Evolutionary conservation across 345 rosid species (phyloP).

Genomic region (Balakata baccata): DNA sequence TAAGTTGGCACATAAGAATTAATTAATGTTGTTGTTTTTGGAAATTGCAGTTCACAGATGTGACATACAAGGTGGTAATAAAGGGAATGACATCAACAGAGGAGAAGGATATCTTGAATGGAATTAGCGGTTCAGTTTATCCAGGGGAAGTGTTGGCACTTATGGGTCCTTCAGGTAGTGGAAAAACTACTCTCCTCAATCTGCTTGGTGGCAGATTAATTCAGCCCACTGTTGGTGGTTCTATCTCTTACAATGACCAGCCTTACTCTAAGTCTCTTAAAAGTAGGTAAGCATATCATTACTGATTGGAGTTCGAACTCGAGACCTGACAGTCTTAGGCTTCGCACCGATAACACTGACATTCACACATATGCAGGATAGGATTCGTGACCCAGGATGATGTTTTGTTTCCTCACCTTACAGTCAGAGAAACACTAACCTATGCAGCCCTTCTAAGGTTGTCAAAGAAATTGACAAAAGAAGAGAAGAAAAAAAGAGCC

Average conservation of each 20-base stretch:
- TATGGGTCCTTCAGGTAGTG: constrained; percentile 99
- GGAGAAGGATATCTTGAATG: constrained; percentile 74
- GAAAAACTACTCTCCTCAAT: constrained; percentile 82
- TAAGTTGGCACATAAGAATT: too few relatives aligned
- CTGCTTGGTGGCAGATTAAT: constrained; percentile 71
- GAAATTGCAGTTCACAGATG: constrained; percentile 65
- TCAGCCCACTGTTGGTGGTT: constrained; percentile 52
- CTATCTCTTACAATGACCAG: constrained; percentile 77
- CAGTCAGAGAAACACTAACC: constrained; percentile 85
- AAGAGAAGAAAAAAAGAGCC: constrained; percentile 76
- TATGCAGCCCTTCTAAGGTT: constrained; percentile 78
- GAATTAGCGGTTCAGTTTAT: constrained; percentile 69
- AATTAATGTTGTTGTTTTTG: not conserved
- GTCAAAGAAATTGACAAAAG: constrained; percentile 63
- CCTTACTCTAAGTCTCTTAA: constrained; percentile 77
- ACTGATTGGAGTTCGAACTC: too few relatives aligned
- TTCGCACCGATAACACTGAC: too few relatives aligned
- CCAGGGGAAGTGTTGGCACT: constrained; percentile 96
- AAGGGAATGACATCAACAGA: constrained; percentile 52
- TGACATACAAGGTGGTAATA: constrained; percentile 67
- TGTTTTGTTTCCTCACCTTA: constrained; percentile 88
- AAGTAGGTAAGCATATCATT: constrained; percentile 51
- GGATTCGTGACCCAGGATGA: constrained; percentile 99
- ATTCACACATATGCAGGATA: constrained; percentile 46
- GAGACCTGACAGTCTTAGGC: too few relatives aligned